phyloP scores from a whole-genome alignment of 129 eudicot species.

The Helianthus annuus region DNA sequence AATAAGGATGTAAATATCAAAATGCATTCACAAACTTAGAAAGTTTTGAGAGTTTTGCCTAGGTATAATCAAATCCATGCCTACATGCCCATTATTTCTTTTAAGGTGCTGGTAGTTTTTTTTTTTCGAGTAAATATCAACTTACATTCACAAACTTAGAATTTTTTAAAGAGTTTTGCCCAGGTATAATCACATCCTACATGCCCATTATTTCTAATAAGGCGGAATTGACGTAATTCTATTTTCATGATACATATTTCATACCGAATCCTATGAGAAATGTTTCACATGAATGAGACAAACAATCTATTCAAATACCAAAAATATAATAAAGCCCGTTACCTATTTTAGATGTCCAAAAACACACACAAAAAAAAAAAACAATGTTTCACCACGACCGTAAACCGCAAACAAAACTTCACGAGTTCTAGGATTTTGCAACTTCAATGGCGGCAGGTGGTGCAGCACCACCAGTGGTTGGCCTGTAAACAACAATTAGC shows the following conservation, averaged over 20 bases:
- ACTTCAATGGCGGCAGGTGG: conserved; percentile 57
- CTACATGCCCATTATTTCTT: too few species aligned
- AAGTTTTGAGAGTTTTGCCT: too few species aligned
- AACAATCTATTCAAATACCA: conserved; percentile 21
- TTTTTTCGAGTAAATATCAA: conserved; percentile 1
- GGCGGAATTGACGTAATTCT: conserved; percentile 8
- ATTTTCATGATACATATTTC: conserved; percentile 26
- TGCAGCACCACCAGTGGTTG: conserved; percentile 90
- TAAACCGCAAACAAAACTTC: not conserved
- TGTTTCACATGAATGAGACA: conserved; percentile 23
- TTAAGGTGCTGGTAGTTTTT: too few species aligned
- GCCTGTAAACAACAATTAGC: conserved; percentile 47
- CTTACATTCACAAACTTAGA: conserved; percentile 16
- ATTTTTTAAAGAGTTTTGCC: conserved; percentile 8
- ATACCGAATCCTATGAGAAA: conserved; percentile 36
- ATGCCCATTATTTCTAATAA: conserved; percentile 36
- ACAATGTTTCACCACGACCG: not conserved
- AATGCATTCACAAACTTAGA: too few species aligned
- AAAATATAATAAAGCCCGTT: conserved; percentile 9
- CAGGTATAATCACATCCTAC: conserved; percentile 15
- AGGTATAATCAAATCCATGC: too few species aligned
- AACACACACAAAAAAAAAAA: conserved; percentile 13
- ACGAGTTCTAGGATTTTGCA: conserved; percentile 42
- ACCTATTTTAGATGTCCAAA: conserved; percentile 21
- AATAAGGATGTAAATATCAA: too few species aligned